Percentiles rank a stretch among this genome's conserved stretches.
phyloP scores from a whole-genome alignment of 495 filamentous ascomycete genomes.

The Wilcoxina mikolae region DNA sequence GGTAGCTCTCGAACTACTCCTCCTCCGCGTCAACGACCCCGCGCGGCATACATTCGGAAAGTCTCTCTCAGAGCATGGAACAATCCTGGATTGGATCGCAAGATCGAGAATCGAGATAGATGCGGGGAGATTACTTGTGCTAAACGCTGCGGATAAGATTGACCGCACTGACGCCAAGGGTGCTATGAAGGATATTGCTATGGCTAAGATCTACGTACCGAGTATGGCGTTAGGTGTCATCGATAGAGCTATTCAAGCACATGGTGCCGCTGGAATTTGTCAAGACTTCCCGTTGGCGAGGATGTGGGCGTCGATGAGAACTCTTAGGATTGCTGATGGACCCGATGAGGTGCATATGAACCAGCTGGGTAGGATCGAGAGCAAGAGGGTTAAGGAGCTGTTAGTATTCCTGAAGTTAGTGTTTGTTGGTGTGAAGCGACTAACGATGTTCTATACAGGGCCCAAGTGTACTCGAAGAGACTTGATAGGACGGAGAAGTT shows the following conservation, averaged over 20 bases:
- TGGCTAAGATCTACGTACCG: slow-evolving; percentile 76
- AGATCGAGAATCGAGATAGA: slow-evolving; percentile 83
- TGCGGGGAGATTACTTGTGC: slow-evolving; percentile 65
- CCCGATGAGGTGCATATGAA: slow-evolving; percentile 90
- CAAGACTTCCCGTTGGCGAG: slow-evolving; percentile 82
- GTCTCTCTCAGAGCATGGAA: slow-evolving; percentile 63
- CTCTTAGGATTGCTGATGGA: slow-evolving; percentile 72
- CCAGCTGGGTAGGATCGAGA: slow-evolving; percentile 77
- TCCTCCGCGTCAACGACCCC: slow-evolving; percentile 78
- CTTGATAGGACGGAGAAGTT: slow-evolving; percentile 48
- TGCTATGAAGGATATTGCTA: slow-evolving; percentile 68
- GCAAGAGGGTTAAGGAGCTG: slow-evolving; percentile 50
- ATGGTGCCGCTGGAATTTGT: slow-evolving; percentile 70
- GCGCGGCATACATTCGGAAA: slow-evolving; percentile 75
- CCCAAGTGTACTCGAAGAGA: slow-evolving; percentile 50
- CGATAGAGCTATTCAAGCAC: slow-evolving; percentile 74
- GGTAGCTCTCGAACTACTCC: slow-evolving; percentile 72
- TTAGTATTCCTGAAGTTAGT: slow-evolving; percentile 4
- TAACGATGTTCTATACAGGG: slow-evolving; percentile 17
- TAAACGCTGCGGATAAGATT: slow-evolving; percentile 84
- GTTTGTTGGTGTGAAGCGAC: neutral
- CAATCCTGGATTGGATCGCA: slow-evolving; percentile 87
- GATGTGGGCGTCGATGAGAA: slow-evolving; percentile 74
- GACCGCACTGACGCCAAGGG: slow-evolving; percentile 65
- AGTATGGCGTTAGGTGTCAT: slow-evolving; percentile 63